phyloP scores from a whole-genome alignment of 1,284 basidiomycete genomes.

The Cryptococcus deneoformans region DNA sequence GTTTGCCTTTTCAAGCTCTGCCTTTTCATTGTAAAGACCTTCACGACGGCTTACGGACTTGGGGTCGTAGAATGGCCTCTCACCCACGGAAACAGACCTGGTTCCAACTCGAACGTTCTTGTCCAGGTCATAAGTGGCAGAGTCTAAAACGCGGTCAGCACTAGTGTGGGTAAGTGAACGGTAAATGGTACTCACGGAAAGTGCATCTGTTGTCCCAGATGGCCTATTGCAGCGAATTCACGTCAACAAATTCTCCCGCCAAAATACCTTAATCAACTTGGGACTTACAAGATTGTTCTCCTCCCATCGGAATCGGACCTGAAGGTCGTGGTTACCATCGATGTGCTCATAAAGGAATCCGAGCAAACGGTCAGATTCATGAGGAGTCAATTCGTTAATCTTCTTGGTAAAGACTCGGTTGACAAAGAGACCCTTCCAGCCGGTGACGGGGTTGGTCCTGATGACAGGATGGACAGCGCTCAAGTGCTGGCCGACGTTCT shows the following conservation, averaged over 20 bases:
- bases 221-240: slow-evolving; percentile 34
- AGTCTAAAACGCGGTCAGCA: slow-evolving; percentile 18
- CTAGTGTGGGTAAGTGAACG: not conserved
- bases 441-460: slow-evolving; percentile 58
- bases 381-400: slow-evolving; percentile 60
- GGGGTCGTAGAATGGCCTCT: slow-evolving; percentile 58
- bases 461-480: slow-evolving; percentile 60
- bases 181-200: slow-evolving; percentile 18
- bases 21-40: slow-evolving; percentile 4
- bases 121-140: slow-evolving; percentile 54
- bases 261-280: slow-evolving; percentile 60
- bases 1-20: not conserved
- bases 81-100: slow-evolving; percentile 62
- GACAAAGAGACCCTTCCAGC: slow-evolving; percentile 74
- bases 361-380: slow-evolving; percentile 53
- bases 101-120: slow-evolving; percentile 55
- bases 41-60: slow-evolving; percentile 15
- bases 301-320: not conserved
- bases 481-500: slow-evolving; percentile 60
- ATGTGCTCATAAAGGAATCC: slow-evolving; percentile 50
- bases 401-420: slow-evolving; percentile 62
- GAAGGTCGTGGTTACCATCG: slow-evolving; percentile 32
- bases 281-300: slow-evolving; percentile 52
- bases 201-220: slow-evolving; percentile 48
- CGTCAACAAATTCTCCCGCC: slow-evolving; percentile 39